These are phyloP conservation scores for Huntiella abstrusa DNA, from an alignment of 2,329 filamentous ascomycete species.

Conservation along the genomic window DNA sequence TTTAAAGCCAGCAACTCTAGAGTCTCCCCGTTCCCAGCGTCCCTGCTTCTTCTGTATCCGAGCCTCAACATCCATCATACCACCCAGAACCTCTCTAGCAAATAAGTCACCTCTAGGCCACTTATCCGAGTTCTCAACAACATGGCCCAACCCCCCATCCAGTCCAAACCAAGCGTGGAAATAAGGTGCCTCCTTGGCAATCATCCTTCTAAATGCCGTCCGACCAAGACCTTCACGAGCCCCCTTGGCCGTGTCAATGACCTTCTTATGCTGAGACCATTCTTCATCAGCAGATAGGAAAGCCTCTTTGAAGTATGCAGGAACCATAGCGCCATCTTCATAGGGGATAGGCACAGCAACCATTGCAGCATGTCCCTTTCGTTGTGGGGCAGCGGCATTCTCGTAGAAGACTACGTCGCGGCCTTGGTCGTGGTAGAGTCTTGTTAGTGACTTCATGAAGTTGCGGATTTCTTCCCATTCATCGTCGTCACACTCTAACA, in stretches of 20 bases:
- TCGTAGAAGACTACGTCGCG: conserved; percentile 94
- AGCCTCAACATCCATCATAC: conserved; percentile 69
- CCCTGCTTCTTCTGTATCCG: conserved; percentile 83
- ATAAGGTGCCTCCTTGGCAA: conserved; percentile 95
- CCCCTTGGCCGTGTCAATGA: conserved; percentile 66
- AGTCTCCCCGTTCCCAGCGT: conserved; percentile 54
- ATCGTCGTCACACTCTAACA: conserved; percentile 96
- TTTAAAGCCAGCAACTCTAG: conserved; percentile 57
- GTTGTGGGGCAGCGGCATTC: conserved; percentile 67
- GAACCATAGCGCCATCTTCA: conserved; percentile 74
- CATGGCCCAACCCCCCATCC: conserved; percentile 78
- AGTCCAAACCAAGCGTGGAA: conserved; percentile 94
- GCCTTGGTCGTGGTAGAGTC: conserved; percentile 86
- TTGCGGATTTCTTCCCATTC: conserved; percentile 99
- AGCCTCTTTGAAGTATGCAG: conserved; percentile 89
- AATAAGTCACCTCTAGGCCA: conserved; percentile 92
- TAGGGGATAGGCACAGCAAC: conserved; percentile 76
- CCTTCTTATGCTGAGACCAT: conserved; percentile 87
- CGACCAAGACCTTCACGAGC: conserved; percentile 53
- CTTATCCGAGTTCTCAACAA: conserved; percentile 66
- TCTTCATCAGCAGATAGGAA: conserved; percentile 77
- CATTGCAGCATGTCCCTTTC: conserved; percentile 70
- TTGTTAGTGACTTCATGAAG: conserved; percentile 91
- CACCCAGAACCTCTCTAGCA: conserved; percentile 76
- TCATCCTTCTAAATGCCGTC: conserved; percentile 57